These are phyloP conservation scores for Penicillium sp. DNA, from an alignment of 2,329 filamentous ascomycete species.

Conservation along the genomic window DNA sequence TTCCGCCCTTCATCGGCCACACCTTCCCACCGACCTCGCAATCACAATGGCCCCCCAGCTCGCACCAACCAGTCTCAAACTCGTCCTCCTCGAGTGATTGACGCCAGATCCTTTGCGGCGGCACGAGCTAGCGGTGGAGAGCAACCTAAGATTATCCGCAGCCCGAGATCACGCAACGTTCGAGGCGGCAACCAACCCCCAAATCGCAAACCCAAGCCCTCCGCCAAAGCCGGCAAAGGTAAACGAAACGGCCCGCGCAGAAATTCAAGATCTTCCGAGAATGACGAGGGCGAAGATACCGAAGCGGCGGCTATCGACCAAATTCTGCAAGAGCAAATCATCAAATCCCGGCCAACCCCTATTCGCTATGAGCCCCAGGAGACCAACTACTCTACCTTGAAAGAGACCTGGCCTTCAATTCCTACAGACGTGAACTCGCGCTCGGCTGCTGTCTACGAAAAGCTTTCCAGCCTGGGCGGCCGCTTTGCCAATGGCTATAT, in stretches of 20 bases:
- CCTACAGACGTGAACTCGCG: conserved; percentile 30
- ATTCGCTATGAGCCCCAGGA: conserved; percentile 36
- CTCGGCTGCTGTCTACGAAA: conserved; percentile 33
- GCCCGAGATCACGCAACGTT: conserved; percentile 24
- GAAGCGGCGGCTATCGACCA: conserved; percentile 28
- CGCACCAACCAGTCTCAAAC: conserved; percentile 15
- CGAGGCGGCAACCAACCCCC: conserved; percentile 17
- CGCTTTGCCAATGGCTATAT: conserved; percentile 37
- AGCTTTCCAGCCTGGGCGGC: conserved; percentile 35
- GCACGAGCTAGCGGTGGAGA: conserved; percentile 23
- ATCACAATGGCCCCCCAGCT: conserved; percentile 13
- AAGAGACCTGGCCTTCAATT: conserved; percentile 41
- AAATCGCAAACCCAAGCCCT: conserved; percentile 22
- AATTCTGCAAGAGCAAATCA: conserved; percentile 29
- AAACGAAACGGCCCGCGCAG: conserved; percentile 11
- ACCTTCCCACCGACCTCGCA: conserved; percentile 18
- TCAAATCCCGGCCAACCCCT: conserved; percentile 30
- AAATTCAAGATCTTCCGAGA: conserved; percentile 14
- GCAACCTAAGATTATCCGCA: conserved; percentile 33
- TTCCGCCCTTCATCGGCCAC: conserved; percentile 6
- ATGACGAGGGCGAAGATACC: conserved; percentile 23
- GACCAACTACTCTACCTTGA: conserved; percentile 32
- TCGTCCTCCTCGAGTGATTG: conserved; percentile 31
- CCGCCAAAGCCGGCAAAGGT: conserved; percentile 12
- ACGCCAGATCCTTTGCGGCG: conserved; percentile 38